Conservation (phyloP, 2,329 filamentous ascomycete species). For the Aspergillus vadensis region DNA sequence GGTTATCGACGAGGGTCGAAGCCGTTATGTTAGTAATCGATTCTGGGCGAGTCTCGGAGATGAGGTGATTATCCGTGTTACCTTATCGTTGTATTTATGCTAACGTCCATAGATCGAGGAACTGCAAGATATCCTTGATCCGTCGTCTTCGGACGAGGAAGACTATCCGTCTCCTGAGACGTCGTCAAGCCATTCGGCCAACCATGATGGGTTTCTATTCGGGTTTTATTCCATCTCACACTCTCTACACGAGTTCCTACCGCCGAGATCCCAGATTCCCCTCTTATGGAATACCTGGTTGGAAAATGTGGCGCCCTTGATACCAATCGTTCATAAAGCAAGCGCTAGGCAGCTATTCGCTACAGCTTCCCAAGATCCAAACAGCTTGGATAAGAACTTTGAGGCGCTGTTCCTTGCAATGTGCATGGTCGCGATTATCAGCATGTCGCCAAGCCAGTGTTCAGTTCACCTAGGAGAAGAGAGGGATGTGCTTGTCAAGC, state of each 20-base stretch:
- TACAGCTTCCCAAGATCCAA: constrained; percentile 53
- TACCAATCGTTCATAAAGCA: constrained; percentile 62
- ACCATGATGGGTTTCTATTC: constrained; percentile 63
- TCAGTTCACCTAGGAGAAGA: constrained; percentile 53
- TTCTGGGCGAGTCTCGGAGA: constrained; percentile 64
- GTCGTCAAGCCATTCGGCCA: constrained; percentile 39
- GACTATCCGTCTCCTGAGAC: constrained; percentile 50
- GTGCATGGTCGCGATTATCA: constrained; percentile 59
- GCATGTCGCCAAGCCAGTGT: constrained; percentile 46
- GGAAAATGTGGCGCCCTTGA: constrained; percentile 63
- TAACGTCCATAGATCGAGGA: constrained; percentile 56
- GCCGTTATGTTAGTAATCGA: constrained; percentile 63
- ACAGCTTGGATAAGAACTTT: constrained; percentile 53
- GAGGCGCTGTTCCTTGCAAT: constrained; percentile 65
- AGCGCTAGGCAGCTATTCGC: constrained; percentile 55
- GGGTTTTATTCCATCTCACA: constrained; percentile 60
- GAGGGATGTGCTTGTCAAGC: constrained; percentile 51
- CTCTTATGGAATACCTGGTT: constrained; percentile 61
- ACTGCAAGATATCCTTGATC: constrained; percentile 62
- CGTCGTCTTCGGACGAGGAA: constrained; percentile 60
- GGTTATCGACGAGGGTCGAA: constrained; percentile 61
- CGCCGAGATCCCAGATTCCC: constrained; percentile 52
- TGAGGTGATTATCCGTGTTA: constrained; percentile 47
- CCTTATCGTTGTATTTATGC: background rate
- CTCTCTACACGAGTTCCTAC: constrained; percentile 60